Percentiles rank a stretch among this genome's conserved stretches.
Evolutionary conservation across 1,284 basidiomycete genomes (phyloP).

Genomic region (Bondarzewia mesenterica): DNA sequence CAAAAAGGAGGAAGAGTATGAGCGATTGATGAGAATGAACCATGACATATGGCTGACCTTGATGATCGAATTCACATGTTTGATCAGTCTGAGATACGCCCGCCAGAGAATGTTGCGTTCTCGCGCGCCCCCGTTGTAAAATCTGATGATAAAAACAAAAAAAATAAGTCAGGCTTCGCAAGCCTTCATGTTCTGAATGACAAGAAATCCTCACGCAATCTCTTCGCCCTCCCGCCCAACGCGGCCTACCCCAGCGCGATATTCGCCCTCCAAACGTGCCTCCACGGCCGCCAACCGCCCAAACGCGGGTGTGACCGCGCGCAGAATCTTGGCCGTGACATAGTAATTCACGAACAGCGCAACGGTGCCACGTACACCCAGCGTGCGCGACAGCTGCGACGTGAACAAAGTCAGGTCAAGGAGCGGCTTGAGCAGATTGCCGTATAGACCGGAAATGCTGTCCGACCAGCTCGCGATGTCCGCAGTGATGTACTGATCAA

Average conservation of each 20-base stretch:
- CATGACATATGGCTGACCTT: constrained; percentile 43
- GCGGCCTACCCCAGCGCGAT: constrained; percentile 81
- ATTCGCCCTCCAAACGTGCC: constrained; percentile 84
- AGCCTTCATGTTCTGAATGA: background rate
- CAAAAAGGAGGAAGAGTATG: background rate
- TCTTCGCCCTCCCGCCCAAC: constrained; percentile 92
- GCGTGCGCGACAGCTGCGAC: constrained; percentile 79
- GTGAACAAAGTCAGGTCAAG: constrained; percentile 93
- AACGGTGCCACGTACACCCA: constrained; percentile 76
- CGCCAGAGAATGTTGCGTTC: constrained; percentile 80
- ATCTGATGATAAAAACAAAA: constrained; percentile 35
- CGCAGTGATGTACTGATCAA: constrained; percentile 89
- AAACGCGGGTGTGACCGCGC: constrained; percentile 89
- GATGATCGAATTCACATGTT: constrained; percentile 89
- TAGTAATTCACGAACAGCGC: constrained; percentile 85
- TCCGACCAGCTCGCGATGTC: constrained; percentile 92
- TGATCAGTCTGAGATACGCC: constrained; percentile 77
- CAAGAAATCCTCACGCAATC: constrained; percentile 59
- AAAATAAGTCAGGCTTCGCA: background rate
- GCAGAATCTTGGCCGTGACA: constrained; percentile 75
- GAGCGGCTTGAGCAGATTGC: constrained; percentile 77
- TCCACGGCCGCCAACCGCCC: constrained; percentile 88
- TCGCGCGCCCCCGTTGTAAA: constrained; percentile 85
- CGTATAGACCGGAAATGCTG: constrained; percentile 79
- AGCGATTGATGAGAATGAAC: background rate